Conservation (phyloP, 2,329 filamentous ascomycete species). For the Didymella glomerata region DNA sequence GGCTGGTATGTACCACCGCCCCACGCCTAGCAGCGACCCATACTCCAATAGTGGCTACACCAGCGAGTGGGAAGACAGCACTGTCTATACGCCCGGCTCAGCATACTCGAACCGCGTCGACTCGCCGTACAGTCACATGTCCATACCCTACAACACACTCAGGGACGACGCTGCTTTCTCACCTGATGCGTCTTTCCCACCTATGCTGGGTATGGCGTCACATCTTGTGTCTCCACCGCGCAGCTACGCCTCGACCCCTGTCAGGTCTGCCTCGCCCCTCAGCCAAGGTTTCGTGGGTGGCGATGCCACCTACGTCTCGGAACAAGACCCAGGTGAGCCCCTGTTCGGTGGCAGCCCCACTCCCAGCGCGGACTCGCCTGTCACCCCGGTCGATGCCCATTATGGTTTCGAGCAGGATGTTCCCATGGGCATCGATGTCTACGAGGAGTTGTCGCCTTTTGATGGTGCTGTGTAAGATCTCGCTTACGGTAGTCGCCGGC, state of each 20-base stretch:
- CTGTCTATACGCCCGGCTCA: background rate
- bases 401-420: slow-evolving; percentile 28
- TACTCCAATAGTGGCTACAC: slow-evolving; percentile 13
- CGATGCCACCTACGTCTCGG: slow-evolving; percentile 31
- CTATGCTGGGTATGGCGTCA: slow-evolving; percentile 1
- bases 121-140: background rate
- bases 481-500: background rate
- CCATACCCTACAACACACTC: slow-evolving; percentile 1
- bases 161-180: background rate
- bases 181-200: background rate
- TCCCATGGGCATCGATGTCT: background rate
- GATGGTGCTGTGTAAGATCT: background rate
- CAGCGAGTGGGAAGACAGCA: background rate
- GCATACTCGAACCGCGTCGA: background rate
- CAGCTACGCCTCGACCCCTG: slow-evolving; percentile 28
- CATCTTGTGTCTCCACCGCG: slow-evolving; percentile 6
- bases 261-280: slow-evolving; percentile 24
- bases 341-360: slow-evolving; percentile 37
- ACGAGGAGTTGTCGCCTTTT: background rate
- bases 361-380: slow-evolving; percentile 30
- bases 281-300: slow-evolving; percentile 11
- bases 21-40: slow-evolving; percentile 28
- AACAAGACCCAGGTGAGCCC: slow-evolving; percentile 32
- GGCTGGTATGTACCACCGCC: slow-evolving; percentile 8
- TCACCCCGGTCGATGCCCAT: slow-evolving; percentile 28